Percentiles rank a stretch among this genome's conserved stretches.
phyloP scores from a whole-genome alignment of 352 stramenopile genomes.

The Phytophthora pinifolia region DNA sequence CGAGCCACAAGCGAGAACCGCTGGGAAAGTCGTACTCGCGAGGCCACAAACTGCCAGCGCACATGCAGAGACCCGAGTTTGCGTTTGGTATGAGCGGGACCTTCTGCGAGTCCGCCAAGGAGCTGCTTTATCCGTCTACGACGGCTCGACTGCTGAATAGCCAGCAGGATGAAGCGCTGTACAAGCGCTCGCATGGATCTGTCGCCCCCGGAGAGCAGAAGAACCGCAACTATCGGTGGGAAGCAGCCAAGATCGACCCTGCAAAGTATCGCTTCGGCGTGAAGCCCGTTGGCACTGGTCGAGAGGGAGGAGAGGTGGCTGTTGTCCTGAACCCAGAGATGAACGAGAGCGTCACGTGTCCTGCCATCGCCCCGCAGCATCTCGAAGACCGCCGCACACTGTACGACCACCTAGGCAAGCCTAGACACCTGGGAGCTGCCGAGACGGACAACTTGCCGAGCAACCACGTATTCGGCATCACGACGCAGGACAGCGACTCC shows the following conservation, averaged over 20 bases:
- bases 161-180: slow-evolving; percentile 60
- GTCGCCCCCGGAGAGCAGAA: slow-evolving; percentile 86
- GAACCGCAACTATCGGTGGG: slow-evolving; percentile 84
- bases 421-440: slow-evolving; percentile 55
- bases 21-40: slow-evolving; percentile 69
- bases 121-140: slow-evolving; percentile 76
- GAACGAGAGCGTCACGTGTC: slow-evolving; percentile 46
- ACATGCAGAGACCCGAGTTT: slow-evolving; percentile 58
- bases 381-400: slow-evolving; percentile 77
- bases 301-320: slow-evolving; percentile 44
- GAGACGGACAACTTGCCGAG: slow-evolving; percentile 34
- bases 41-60: slow-evolving; percentile 63
- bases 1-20: slow-evolving; percentile 75
- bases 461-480: slow-evolving; percentile 68
- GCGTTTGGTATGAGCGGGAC: slow-evolving; percentile 64
- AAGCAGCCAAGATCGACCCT: slow-evolving; percentile 64
- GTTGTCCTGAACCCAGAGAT: slow-evolving; percentile 71
- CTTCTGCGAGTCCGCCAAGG: slow-evolving; percentile 82
- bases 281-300: slow-evolving; percentile 34
- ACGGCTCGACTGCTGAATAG: slow-evolving; percentile 46
- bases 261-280: slow-evolving; percentile 71
- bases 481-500: slow-evolving; percentile 50
- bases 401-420: slow-evolving; percentile 72
- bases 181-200: slow-evolving; percentile 77
- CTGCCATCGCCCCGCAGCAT: slow-evolving; percentile 56